Base-by-base conservation (phyloP, 208 protist species). In the Balamuthia mandrillaris region DNA sequence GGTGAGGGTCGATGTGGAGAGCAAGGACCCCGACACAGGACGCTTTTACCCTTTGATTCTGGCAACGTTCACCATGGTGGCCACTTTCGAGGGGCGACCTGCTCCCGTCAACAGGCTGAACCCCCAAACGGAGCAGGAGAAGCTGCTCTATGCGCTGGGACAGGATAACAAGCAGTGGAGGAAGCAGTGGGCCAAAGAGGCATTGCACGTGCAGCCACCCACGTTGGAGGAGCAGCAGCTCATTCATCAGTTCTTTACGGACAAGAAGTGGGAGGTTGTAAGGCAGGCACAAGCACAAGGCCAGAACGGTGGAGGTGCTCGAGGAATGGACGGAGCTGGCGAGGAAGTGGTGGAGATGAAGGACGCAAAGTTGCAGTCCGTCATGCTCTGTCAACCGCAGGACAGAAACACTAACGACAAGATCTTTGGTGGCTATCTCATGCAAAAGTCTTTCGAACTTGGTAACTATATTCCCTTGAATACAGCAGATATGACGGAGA, bases 401-500 rank as follows among this genome's bases (percentile, higher is more conserved):
- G 79, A 85, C 29, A 0, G 79, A 39, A 68, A 85, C 35, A 18
- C 39, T 21, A 54, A 85, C 79, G 47, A 85, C 27, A 74, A 87
- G 31, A 84, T 87, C 33, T 87, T 87, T 65, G 84, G 84, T 31
- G 84, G 84, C 7, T 84, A 68, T 27, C 74, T 87, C 58, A 87
- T 87, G 84, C 74, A 68, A 27, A 81, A 87, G 31, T 66, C 84
- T 3, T 45, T 68, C 77, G 77, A 84, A 29, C 54, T 84, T 27
- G 77, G 70, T 79, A 79, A 42, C 24, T 31, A 14, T 68, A n/a
- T n/a, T n/a, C n/a, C n/a, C n/a, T n/a, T n/a, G n/a, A n/a, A n/a
- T n/a, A n/a, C n/a, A n/a, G n/a, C n/a, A n/a, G n/a, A n/a, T n/a
- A n/a, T n/a, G n/a, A n/a, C n/a, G n/a, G n/a, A n/a, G n/a, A n/a